Evolutionary conservation across 352 stramenopile genomes (phyloP), one percentile per base, ranked within the genome.

Genomic region (Globisporangium alternatum): DNA sequence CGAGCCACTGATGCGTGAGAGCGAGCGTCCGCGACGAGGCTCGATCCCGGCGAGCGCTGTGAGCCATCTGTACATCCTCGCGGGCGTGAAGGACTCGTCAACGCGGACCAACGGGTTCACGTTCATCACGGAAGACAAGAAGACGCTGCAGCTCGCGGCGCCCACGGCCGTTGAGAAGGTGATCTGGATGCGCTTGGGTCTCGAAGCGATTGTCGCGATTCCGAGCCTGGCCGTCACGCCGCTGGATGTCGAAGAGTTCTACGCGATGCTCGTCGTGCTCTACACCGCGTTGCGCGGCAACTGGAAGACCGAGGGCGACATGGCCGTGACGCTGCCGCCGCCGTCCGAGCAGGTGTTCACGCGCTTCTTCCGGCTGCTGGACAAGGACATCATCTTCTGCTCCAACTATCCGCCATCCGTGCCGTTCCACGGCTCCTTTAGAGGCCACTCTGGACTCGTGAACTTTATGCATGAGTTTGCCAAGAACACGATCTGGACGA

Each of bases 101-200:
- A 88, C 70, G 3, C 83, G 86, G 44, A 75, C 77, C 10, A 93
- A 95, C 52, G 86, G 86, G 2, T 93, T 95, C 54, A 93, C 86
- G n/a, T 92, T 95, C 64, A 93, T 92, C 58, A 93, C 85, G 1
- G 83, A 93, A 68, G 86, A 95, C 64, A 93, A 93, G 66, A 93
- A 93, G 62, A 93, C 76, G 19, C 51, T 96, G 55, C 87, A 93
- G 55, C 74, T 96, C 15, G 81, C 76, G 15, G 83, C 87, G 0
- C 83, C 85, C 15, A 93, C 82, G 5, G 74, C 86, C 8, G 86
- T 96, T 5, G 87, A 96, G 57, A 92, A 91, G 56, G 71, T 96
- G 28, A 93, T 96, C 31, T 96, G 87, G 87, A 96, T 94, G 86
- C 85, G 87, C 2, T 72, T 96, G 5, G 83, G 81, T 17, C 70